Percentiles rank a stretch among this genome's conserved stretches.
Conservation (phyloP, 352 stramenopile species). For the Globisporangium carolinianum region DNA sequence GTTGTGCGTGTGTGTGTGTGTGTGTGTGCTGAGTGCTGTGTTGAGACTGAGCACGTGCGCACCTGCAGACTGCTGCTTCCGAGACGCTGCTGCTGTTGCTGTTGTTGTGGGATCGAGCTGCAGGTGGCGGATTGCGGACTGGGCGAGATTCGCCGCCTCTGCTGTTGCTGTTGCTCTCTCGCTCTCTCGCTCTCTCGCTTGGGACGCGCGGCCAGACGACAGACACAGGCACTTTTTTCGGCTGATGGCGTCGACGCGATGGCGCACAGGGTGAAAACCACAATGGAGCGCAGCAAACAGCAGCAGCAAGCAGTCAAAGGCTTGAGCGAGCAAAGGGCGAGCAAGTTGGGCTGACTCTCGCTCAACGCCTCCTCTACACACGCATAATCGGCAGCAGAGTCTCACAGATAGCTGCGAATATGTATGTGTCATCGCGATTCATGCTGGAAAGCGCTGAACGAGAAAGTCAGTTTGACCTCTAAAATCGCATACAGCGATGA, state of each 20-base stretch:
- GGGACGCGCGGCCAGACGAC: not conserved
- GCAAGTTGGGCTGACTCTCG: slow-evolving; percentile 1
- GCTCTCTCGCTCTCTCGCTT: not conserved
- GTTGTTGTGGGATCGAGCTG: not conserved
- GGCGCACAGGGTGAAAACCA: slow-evolving; percentile 1
- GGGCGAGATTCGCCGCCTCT: not conserved
- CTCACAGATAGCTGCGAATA: no score
- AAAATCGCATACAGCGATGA: no score
- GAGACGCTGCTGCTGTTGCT: not conserved
- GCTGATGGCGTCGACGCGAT: not conserved
- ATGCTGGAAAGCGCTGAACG: no score
- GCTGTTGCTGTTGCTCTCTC: not conserved
- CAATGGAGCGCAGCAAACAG: not conserved
- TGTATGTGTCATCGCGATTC: no score
- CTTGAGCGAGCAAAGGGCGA: no score
- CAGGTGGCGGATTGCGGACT: slow-evolving; percentile 3
- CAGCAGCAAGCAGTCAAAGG: no score
- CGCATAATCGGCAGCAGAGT: no score
- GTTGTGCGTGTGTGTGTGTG: not conserved
- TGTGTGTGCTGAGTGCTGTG: not conserved
- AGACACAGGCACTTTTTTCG: not conserved
- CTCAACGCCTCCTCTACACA: no score
- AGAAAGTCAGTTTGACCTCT: no score
- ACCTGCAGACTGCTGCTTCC: not conserved
- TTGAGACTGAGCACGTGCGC: not conserved